Conservation (phyloP, 805 yeast species). For the Pichia phayaonensis region DNA sequence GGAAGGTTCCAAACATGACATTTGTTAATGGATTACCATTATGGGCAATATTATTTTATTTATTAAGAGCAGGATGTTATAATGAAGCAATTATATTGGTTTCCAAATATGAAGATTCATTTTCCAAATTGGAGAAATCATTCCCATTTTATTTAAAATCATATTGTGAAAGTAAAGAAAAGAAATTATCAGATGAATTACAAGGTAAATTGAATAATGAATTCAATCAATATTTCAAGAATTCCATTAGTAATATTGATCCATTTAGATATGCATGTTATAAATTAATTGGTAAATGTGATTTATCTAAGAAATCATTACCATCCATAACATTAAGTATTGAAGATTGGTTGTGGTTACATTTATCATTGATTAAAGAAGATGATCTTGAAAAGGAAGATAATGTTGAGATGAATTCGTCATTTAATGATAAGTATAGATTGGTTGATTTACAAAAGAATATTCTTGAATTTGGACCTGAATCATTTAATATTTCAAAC, state of each 20-base stretch:
- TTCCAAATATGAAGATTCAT: slow-evolving; percentile 53
- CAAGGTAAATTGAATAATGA: slow-evolving; percentile 67
- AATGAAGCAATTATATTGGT: slow-evolving; percentile 73
- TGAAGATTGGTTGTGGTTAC: slow-evolving; percentile 98
- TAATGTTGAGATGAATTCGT: slow-evolving; percentile 21
- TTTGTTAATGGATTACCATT: slow-evolving; percentile 78
- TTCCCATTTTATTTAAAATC: slow-evolving; percentile 75
- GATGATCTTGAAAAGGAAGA: slow-evolving; percentile 25
- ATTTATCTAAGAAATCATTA: slow-evolving; percentile 55
- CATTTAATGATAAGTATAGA: slow-evolving; percentile 63
- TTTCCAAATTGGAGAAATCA: slow-evolving; percentile 77
- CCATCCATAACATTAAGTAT: slow-evolving; percentile 66
- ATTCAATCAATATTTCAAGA: slow-evolving; percentile 76
- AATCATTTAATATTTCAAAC: slow-evolving; percentile 57
- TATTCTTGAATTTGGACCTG: slow-evolving; percentile 64
- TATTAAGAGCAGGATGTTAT: slow-evolving; percentile 75
- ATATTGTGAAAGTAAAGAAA: slow-evolving; percentile 49
- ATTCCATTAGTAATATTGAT: slow-evolving; percentile 56
- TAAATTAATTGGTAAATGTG: slow-evolving; percentile 89
- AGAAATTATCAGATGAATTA: slow-evolving; percentile 55
- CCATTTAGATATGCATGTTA: slow-evolving; percentile 88
- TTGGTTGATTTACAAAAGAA: slow-evolving; percentile 67
- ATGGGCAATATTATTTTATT: slow-evolving; percentile 88
- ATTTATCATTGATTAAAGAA: slow-evolving; percentile 68
- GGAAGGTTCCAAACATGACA: slow-evolving; percentile 49